Evolutionary conservation across 1,139 yeast genomes (phyloP).

Genomic region (Protomyces inouyei): DNA sequence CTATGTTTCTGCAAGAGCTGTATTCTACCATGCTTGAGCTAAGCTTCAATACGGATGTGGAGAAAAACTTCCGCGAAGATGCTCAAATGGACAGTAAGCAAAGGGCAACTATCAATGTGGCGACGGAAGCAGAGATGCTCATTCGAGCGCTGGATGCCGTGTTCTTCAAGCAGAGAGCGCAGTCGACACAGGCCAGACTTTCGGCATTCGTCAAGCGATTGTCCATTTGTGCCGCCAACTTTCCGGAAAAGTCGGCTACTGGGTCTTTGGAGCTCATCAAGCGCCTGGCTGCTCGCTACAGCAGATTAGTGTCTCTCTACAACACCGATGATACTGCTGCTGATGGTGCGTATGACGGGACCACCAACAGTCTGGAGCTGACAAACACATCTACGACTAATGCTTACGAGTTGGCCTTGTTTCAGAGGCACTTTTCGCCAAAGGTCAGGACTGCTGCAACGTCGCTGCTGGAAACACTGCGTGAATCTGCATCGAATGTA

Average conservation of each 20-base stretch:
- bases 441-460: conserved; percentile 5
- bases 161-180: conserved; percentile 65
- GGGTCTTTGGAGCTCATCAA: conserved; percentile 74
- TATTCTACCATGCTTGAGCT: conserved; percentile 50
- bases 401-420: conserved; percentile 75
- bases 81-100: neutral
- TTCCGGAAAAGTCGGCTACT: conserved; percentile 83
- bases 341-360: conserved; percentile 66
- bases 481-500: neutral
- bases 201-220: conserved; percentile 79
- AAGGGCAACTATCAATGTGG: conserved; percentile 64
- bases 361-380: conserved; percentile 64
- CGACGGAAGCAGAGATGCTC: conserved; percentile 82
- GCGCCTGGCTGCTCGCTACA: conserved; percentile 60
- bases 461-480: neutral
- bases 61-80: conserved; percentile 40
- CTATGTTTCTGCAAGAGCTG: conserved; percentile 33
- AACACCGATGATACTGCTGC: conserved; percentile 84
- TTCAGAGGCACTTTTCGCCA: conserved; percentile 63
- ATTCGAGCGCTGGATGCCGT: conserved; percentile 72
- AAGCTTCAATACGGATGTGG: conserved; percentile 75
- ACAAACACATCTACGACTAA: conserved; percentile 83
- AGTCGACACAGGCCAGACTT: conserved; percentile 49
- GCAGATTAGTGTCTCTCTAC: conserved; percentile 67
- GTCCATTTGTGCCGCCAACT: conserved; percentile 59